These are phyloP conservation scores for Aspergillus ostianus DNA, from an alignment of 495 filamentous ascomycete genomes.

Conservation along the genomic window DNA sequence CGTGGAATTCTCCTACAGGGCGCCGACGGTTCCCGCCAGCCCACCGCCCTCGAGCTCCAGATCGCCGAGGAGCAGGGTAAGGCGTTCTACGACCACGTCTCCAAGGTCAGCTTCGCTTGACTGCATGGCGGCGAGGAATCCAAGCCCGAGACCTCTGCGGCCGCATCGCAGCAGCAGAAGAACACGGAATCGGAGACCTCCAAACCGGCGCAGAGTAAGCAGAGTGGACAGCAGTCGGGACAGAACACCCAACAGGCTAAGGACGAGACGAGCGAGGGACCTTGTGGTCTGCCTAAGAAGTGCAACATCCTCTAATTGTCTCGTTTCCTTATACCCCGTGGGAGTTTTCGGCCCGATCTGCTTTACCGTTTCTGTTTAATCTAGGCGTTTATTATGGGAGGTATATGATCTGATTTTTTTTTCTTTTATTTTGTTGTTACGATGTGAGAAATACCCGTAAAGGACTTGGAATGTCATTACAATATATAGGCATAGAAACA, in stretches of 20 bases:
- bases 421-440: background rate
- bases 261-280: constrained; percentile 52
- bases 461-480: background rate
- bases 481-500: background rate
- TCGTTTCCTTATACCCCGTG: constrained; percentile 13
- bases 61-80: constrained; percentile 81
- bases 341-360: background rate
- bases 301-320: constrained; percentile 56
- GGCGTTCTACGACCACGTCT: constrained; percentile 76
- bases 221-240: constrained; percentile 13
- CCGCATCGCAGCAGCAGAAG: constrained; percentile 21
- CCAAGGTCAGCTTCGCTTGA: constrained; percentile 76
- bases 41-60: constrained; percentile 67
- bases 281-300: constrained; percentile 68
- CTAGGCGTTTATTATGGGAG: constrained; percentile 15
- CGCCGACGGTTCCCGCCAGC: constrained; percentile 77
- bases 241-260: constrained; percentile 31
- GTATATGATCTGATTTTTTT: constrained; percentile 7
- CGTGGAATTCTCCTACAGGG: constrained; percentile 33
- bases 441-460: background rate
- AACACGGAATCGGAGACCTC: constrained; percentile 20
- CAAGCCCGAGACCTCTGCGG: constrained; percentile 32
- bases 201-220: constrained; percentile 9
- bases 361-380: constrained; percentile 9
- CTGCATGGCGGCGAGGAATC: constrained; percentile 62